Conservation (phyloP, 805 yeast species). For the Teunomyces funiuensis region DNA sequence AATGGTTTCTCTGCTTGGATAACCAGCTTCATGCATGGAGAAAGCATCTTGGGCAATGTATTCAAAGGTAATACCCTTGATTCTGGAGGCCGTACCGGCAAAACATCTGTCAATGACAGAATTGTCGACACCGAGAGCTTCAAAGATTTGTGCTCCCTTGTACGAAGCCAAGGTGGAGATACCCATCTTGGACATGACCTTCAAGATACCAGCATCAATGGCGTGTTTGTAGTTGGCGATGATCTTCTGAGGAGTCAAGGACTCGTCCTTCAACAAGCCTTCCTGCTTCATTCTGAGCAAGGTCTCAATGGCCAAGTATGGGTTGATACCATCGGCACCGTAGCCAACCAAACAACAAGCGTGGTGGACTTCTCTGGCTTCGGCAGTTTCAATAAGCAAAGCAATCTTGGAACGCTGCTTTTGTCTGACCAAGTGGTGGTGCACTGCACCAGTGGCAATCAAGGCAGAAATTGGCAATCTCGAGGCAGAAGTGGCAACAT, state of each 20-base stretch:
- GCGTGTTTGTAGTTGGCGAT: constrained; percentile 80
- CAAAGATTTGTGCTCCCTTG: constrained; percentile 98
- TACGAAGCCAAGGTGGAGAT: constrained; percentile 97
- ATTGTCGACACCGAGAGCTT: constrained; percentile 93
- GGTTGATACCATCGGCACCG: constrained; percentile 96
- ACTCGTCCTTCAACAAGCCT: constrained; percentile 58
- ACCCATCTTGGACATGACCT: constrained; percentile 99
- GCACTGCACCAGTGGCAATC: constrained; percentile 95
- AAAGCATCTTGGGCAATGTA: constrained; percentile 96
- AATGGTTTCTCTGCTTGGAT: constrained; percentile 71
- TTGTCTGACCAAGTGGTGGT: constrained; percentile 92
- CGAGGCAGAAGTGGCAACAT: constrained; percentile 56
- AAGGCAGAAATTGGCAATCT: constrained; percentile 83
- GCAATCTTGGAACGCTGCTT: constrained; percentile 97
- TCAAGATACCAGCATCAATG: constrained; percentile 85
- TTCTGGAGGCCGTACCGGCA: constrained; percentile 96
- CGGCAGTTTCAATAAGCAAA: constrained; percentile 87
- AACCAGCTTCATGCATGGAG: constrained; percentile 89
- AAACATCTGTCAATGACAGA: constrained; percentile 94
- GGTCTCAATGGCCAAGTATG: constrained; percentile 90
- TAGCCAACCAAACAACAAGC: constrained; percentile 92
- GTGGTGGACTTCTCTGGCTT: constrained; percentile 97
- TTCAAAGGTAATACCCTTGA: constrained; percentile 92
- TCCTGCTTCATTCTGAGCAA: constrained; percentile 81
- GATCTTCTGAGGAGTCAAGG: constrained; percentile 57